Evolutionary conservation across 805 yeast species (phyloP).

Genomic region (Candida cerambycidarum): DNA sequence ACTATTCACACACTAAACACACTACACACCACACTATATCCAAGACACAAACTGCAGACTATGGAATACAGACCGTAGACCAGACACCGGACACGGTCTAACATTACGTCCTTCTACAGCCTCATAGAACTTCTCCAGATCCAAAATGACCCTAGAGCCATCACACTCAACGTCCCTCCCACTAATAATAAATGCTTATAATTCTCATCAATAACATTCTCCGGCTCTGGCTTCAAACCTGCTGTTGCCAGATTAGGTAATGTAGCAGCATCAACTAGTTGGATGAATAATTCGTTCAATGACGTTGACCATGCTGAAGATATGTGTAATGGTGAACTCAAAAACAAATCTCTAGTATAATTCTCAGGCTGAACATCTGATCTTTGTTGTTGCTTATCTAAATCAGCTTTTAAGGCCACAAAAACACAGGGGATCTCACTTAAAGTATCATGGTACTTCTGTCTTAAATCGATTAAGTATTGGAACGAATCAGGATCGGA

Average conservation of each 20-base stretch:
- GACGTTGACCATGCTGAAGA: slow-evolving; percentile 90
- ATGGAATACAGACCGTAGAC: too few relatives aligned
- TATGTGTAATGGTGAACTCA: slow-evolving; percentile 86
- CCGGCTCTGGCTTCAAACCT: slow-evolving; percentile 62
- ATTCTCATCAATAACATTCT: slow-evolving; percentile 50
- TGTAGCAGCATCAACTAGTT: slow-evolving; percentile 84
- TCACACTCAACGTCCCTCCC: slow-evolving; percentile 67
- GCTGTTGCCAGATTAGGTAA: slow-evolving; percentile 78
- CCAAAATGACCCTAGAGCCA: slow-evolving; percentile 64
- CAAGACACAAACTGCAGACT: too few relatives aligned
- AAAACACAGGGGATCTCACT: slow-evolving; percentile 75
- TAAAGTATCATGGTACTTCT: slow-evolving; percentile 55
- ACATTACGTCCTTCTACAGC: background rate
- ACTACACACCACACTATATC: too few relatives aligned
- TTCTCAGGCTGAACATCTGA: slow-evolving; percentile 84
- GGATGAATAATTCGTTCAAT: slow-evolving; percentile 78
- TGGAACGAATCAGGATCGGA: slow-evolving; percentile 95
- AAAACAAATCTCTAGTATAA: slow-evolving; percentile 61
- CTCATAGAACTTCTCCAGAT: slow-evolving; percentile 52
- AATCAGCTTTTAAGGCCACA: slow-evolving; percentile 92
- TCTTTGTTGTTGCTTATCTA: slow-evolving; percentile 93
- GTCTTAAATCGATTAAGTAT: slow-evolving; percentile 68
- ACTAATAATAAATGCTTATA: slow-evolving; percentile 58
- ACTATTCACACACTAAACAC: too few relatives aligned
- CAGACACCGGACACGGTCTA: too few relatives aligned